Conservation (phyloP, 331 rosid genomes). For the Malus hybrid region DNA sequence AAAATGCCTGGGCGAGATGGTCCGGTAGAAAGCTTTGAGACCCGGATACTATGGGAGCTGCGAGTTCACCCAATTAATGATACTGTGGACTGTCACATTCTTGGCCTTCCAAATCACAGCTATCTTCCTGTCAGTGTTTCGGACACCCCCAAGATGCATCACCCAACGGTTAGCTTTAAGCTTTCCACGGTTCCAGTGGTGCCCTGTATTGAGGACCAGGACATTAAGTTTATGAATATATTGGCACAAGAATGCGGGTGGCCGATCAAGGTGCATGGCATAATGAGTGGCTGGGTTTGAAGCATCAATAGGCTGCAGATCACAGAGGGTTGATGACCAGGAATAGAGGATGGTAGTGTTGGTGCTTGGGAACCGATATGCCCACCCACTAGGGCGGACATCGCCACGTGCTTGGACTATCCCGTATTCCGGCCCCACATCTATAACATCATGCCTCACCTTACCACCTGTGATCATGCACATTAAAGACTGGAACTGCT, state of each 20-base stretch:
- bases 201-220: constrained; percentile 89
- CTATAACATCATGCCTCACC: constrained; percentile 43
- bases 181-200: constrained; percentile 98
- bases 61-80: constrained; percentile 72
- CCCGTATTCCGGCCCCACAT: constrained; percentile 75
- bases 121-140: constrained; percentile 51
- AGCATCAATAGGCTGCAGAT: constrained; percentile 62
- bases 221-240: constrained; percentile 53
- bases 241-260: constrained; percentile 63
- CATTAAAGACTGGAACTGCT: constrained; percentile 96
- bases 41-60: constrained; percentile 75
- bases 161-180: constrained; percentile 79
- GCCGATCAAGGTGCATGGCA: constrained; percentile 96
- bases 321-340: constrained; percentile 93
- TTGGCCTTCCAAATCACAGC: constrained; percentile 79
- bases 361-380: constrained; percentile 64
- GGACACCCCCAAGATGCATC: constrained; percentile 68
- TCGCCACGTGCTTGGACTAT: constrained; percentile 42
- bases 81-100: constrained; percentile 62
- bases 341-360: constrained; percentile 80
- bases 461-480: constrained; percentile 89
- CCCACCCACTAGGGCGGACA: constrained; percentile 90
- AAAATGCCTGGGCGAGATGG: constrained; percentile 93
- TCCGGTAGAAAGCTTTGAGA: constrained; percentile 62
- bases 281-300: constrained; percentile 45